These are phyloP conservation scores for Malus domestica DNA, from an alignment of 306 rosid genomes.

Conservation along the genomic window DNA sequence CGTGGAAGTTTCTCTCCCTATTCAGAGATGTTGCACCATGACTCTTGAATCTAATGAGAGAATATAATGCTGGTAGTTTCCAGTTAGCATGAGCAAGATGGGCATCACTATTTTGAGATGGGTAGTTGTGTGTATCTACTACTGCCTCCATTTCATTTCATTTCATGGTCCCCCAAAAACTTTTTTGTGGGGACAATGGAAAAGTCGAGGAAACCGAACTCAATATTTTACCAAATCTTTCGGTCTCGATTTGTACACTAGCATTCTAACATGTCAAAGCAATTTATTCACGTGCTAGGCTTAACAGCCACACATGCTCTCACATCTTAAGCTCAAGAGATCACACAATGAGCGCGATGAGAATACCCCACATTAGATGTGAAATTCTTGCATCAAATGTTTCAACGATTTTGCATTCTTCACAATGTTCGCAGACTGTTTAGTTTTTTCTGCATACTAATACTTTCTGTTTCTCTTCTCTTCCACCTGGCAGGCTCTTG, in stretches of 20 bases:
- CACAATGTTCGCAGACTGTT: neutral
- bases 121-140: neutral
- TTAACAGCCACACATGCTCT: neutral
- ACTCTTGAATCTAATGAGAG: neutral
- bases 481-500: slow-evolving; percentile 32
- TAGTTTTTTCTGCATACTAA: neutral
- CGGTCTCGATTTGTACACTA: neutral
- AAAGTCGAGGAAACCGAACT: slow-evolving; percentile 17
- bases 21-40: neutral
- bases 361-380: neutral
- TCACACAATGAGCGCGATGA: too few relatives aligned
- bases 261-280: neutral
- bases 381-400: neutral
- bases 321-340: neutral
- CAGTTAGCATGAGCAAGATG: neutral
- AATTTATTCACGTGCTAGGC: neutral
- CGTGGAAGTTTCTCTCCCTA: too few relatives aligned
- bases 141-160: slow-evolving; percentile 6
- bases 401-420: neutral
- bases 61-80: neutral
- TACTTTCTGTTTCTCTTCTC: neutral
- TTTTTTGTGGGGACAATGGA: slow-evolving; percentile 18
- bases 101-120: neutral
- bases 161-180: neutral
- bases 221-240: neutral